A percentile compares a stretch with the other conserved stretches of the same genome.
These are phyloP conservation scores for Pyrus communis DNA, from an alignment of 306 rosid species.

Conservation along the genomic window DNA sequence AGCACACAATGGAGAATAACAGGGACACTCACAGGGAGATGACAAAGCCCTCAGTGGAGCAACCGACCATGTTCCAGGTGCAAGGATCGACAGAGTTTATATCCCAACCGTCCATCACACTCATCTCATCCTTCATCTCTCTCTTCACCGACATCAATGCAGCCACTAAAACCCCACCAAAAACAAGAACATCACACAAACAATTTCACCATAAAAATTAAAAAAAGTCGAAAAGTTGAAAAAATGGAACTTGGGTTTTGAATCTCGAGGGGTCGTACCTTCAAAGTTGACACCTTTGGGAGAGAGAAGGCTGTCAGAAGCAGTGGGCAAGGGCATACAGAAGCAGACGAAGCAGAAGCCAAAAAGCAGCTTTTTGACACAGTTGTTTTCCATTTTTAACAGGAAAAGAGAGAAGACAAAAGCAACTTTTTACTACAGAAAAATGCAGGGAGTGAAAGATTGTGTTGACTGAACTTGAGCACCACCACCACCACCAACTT, in stretches of 20 bases:
- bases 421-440: slow-evolving; percentile 20
- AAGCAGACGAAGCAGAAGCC: slow-evolving; percentile 30
- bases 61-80: slow-evolving; percentile 86
- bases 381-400: slow-evolving; percentile 20
- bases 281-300: slow-evolving; percentile 96
- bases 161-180: slow-evolving; percentile 50
- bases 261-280: slow-evolving; percentile 41
- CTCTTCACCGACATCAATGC: slow-evolving; percentile 91
- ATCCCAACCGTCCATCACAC: slow-evolving; percentile 80
- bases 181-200: not conserved
- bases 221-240: too few relatives aligned
- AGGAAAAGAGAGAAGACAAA: slow-evolving; percentile 18
- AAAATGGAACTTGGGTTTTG: not conserved
- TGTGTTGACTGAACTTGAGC: not conserved
- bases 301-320: slow-evolving; percentile 64
- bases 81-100: slow-evolving; percentile 96
- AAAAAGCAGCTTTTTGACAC: slow-evolving; percentile 19
- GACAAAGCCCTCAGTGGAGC: slow-evolving; percentile 74
- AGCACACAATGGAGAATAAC: not conserved
- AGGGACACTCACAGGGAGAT: slow-evolving; percentile 61
- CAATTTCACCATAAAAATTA: not conserved
- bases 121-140: slow-evolving; percentile 53
- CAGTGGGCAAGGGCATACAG: slow-evolving; percentile 25
- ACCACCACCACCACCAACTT: not conserved
- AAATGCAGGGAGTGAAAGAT: not conserved